phyloP scores from a whole-genome alignment of 2,329 filamentous ascomycete genomes.

The Paracoccidioides lutzii region DNA sequence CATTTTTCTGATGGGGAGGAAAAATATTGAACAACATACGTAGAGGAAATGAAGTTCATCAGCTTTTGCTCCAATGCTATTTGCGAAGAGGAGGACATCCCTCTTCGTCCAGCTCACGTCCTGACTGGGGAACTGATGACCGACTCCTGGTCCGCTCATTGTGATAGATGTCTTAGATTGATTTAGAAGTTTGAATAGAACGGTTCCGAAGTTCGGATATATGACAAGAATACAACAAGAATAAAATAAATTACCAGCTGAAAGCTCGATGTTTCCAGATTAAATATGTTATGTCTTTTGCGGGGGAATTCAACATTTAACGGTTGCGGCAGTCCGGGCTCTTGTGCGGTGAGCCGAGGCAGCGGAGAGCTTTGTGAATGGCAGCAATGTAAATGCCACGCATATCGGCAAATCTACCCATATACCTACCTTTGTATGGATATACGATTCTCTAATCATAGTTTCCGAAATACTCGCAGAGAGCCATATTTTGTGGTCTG shows the following conservation, averaged over 20 bases:
- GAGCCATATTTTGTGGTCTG: neutral
- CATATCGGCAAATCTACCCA: too few species aligned
- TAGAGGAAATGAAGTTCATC: slow-evolving; percentile 91
- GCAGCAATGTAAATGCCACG: neutral
- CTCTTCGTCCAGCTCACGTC: slow-evolving; percentile 78
- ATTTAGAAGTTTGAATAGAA: neutral
- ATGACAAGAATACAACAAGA: neutral
- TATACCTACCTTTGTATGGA: too few species aligned
- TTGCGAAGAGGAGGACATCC: slow-evolving; percentile 79
- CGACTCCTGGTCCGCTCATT: slow-evolving; percentile 45
- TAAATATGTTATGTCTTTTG: neutral
- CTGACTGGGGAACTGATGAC: slow-evolving; percentile 65
- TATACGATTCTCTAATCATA: too few species aligned
- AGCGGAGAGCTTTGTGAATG: neutral
- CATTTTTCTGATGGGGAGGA: neutral
- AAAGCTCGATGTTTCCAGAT: neutral
- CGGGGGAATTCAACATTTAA: neutral
- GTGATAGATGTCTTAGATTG: slow-evolving; percentile 5
- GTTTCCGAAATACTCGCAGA: neutral
- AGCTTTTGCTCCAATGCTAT: slow-evolving; percentile 71
- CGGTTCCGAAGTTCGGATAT: neutral
- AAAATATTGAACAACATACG: slow-evolving; percentile 37
- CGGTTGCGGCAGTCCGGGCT: neutral
- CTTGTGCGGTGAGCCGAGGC: neutral
- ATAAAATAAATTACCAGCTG: neutral